These are phyloP conservation scores for Abortiporus biennis DNA, from an alignment of 1,284 basidiomycete species.

Conservation along the genomic window DNA sequence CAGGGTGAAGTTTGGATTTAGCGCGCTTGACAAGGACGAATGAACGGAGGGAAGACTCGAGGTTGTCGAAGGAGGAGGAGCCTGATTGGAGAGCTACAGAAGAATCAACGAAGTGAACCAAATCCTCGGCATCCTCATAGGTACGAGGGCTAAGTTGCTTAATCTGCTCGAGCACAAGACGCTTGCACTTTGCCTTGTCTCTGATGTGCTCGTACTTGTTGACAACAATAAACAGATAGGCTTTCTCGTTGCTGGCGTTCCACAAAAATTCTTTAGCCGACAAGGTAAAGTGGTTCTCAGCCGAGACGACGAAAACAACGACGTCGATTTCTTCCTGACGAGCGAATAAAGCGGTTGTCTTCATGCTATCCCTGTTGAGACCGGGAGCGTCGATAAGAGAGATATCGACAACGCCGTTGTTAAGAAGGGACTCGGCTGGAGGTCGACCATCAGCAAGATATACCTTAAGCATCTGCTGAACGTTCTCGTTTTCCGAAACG, in stretches of 20 bases:
- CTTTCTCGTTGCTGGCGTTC: constrained; percentile 95
- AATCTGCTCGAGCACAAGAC: constrained; percentile 92
- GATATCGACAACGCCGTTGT: constrained; percentile 96
- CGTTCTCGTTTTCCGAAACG: constrained; percentile 73
- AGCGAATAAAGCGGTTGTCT: constrained; percentile 94
- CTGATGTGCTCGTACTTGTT: constrained; percentile 97
- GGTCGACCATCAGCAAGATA: constrained; percentile 77
- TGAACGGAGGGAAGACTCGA: constrained; percentile 90
- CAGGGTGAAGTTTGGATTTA: constrained; percentile 94
- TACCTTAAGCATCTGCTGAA: constrained; percentile 73
- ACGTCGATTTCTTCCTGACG: constrained; percentile 99
- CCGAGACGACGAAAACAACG: constrained; percentile 96
- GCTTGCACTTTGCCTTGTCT: constrained; percentile 92
- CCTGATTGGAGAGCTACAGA: constrained; percentile 59
- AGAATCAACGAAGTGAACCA: constrained; percentile 98
- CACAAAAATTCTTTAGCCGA: constrained; percentile 93
- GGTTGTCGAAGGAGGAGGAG: constrained; percentile 73
- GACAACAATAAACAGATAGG: constrained; percentile 97
- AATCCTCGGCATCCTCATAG: constrained; percentile 85
- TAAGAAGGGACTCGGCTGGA: constrained; percentile 78
- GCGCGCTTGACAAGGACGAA: constrained; percentile 95
- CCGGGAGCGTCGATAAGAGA: constrained; percentile 98
- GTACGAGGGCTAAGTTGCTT: constrained; percentile 88
- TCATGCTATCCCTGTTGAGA: constrained; percentile 91
- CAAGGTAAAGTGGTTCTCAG: constrained; percentile 98